A percentile compares a stretch with the other conserved stretches of the same genome.
These are phyloP conservation scores for Rhizoctonia solani DNA, from an alignment of 1,284 basidiomycete species.

Conservation along the genomic window DNA sequence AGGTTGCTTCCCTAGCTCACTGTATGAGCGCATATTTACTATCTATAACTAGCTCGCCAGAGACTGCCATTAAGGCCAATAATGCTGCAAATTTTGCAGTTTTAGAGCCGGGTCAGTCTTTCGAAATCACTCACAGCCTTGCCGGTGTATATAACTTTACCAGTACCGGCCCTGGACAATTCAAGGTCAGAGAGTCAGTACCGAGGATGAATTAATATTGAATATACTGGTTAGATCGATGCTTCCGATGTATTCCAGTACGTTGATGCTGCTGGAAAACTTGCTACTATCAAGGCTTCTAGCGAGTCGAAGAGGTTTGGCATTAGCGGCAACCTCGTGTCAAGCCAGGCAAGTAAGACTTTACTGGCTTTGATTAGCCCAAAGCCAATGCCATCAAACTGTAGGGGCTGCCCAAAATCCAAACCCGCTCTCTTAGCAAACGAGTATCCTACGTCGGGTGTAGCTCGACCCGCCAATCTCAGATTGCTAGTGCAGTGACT, in stretches of 20 bases:
- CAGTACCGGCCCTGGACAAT: conserved; percentile 27
- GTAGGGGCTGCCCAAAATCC: conserved; percentile 14
- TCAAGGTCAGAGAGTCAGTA: conserved; percentile 16
- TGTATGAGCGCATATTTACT: neutral
- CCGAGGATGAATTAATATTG: neutral
- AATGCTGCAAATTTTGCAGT: conserved; percentile 25
- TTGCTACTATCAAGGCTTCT: conserved; percentile 22
- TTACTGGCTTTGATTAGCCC: neutral
- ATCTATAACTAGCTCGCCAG: neutral
- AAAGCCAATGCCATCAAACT: neutral
- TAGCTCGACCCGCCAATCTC: conserved; percentile 4
- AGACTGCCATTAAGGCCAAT: conserved; percentile 22
- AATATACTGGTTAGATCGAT: conserved; percentile 6
- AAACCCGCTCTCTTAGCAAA: conserved; percentile 30
- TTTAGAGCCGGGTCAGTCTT: conserved; percentile 25
- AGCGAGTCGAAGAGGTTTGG: conserved; percentile 13
- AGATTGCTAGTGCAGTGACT: conserved; percentile 14
- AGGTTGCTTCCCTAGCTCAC: neutral
- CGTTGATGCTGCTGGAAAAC: conserved; percentile 23
- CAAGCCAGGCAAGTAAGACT: conserved; percentile 20
- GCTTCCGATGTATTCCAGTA: conserved; percentile 29
- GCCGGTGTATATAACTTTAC: conserved; percentile 34
- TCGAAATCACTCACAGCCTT: conserved; percentile 27
- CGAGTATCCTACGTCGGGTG: conserved; percentile 31
- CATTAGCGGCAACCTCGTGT: conserved; percentile 19